These are phyloP conservation scores for Eutypella sp. DNA, from an alignment of 2,329 filamentous ascomycete genomes.

Conservation along the genomic window DNA sequence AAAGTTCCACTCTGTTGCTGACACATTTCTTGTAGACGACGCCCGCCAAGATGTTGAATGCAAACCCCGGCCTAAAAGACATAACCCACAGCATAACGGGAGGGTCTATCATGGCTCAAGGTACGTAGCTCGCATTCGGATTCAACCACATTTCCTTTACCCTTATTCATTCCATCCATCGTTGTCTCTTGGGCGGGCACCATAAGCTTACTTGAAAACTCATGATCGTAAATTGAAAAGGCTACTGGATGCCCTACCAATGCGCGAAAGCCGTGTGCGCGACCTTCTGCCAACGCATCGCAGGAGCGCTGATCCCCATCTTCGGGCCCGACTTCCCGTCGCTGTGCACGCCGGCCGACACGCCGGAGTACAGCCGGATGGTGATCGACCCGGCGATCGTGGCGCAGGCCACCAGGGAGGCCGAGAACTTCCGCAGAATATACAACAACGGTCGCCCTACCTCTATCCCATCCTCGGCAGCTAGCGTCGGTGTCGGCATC, in stretches of 20 bases:
- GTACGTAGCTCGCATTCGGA: slow-evolving; percentile 43
- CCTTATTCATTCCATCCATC: no score
- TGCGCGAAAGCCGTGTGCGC: slow-evolving; percentile 83
- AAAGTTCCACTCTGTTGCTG: not conserved
- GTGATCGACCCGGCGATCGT: slow-evolving; percentile 57
- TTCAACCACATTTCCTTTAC: no score
- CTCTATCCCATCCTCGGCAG: slow-evolving; percentile 3
- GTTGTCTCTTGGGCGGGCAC: not conserved
- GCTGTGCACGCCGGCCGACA: slow-evolving; percentile 61
- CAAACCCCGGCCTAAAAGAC: slow-evolving; percentile 78
- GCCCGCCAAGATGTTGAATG: slow-evolving; percentile 74
- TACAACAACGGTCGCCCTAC: slow-evolving; percentile 22
- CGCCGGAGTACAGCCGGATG: slow-evolving; percentile 62
- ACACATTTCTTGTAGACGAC: slow-evolving; percentile 77
- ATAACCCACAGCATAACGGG: slow-evolving; percentile 94
- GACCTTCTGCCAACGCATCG: slow-evolving; percentile 83
- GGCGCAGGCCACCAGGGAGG: slow-evolving; percentile 44
- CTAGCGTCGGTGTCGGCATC: slow-evolving; percentile 3
- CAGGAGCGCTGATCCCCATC: slow-evolving; percentile 80
- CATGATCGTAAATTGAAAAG: slow-evolving; percentile 38
- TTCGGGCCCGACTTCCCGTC: slow-evolving; percentile 80
- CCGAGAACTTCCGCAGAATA: slow-evolving; percentile 36
- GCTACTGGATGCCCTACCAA: slow-evolving; percentile 93
- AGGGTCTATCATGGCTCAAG: slow-evolving; percentile 84
- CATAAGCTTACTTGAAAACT: not conserved